A percentile compares a stretch with the other conserved stretches of the same genome.
Conservation (phyloP, 73 alveolate genomes). For the Paramecium primaurelia region DNA sequence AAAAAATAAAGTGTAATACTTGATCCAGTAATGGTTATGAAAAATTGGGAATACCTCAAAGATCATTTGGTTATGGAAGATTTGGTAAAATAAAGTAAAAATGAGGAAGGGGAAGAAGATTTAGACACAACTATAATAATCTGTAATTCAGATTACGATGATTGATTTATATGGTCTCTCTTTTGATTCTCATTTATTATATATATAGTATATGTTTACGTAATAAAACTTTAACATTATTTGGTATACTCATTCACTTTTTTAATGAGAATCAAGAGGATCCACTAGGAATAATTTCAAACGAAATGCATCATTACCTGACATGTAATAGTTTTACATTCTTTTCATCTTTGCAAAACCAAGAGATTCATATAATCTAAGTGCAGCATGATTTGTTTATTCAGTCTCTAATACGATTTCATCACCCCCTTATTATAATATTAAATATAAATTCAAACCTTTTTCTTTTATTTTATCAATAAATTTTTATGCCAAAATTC, state of each 20-base stretch:
- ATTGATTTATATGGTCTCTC: neutral
- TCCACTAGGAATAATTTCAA: slow-evolving; percentile 76
- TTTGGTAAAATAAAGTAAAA: neutral
- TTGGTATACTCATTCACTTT: neutral
- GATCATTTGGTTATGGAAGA: neutral
- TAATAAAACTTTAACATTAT: neutral
- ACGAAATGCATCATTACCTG: slow-evolving; percentile 97
- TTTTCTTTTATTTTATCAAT: slow-evolving; percentile 80
- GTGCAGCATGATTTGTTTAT: slow-evolving; percentile 86
- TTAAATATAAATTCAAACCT: neutral
- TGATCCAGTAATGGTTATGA: neutral
- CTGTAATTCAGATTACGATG: slow-evolving; percentile 4
- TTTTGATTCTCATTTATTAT: neutral
- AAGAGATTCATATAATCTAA: slow-evolving; percentile 86
- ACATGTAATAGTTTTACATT: slow-evolving; percentile 86
- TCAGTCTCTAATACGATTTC: slow-evolving; percentile 95
- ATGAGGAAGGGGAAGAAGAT: neutral
- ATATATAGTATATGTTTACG: neutral
- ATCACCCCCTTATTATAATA: slow-evolving; percentile 71
- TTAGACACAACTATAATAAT: neutral
- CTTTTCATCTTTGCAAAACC: slow-evolving; percentile 96
- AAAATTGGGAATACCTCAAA: neutral
- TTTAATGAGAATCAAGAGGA: slow-evolving; percentile 32
- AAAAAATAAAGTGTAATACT: neutral
- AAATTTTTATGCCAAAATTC: slow-evolving; percentile 78